Evolutionary conservation across 345 rosid species (phyloP), one percentile per base, ranked within the genome.

Genomic region (Pistacia integerrima): DNA sequence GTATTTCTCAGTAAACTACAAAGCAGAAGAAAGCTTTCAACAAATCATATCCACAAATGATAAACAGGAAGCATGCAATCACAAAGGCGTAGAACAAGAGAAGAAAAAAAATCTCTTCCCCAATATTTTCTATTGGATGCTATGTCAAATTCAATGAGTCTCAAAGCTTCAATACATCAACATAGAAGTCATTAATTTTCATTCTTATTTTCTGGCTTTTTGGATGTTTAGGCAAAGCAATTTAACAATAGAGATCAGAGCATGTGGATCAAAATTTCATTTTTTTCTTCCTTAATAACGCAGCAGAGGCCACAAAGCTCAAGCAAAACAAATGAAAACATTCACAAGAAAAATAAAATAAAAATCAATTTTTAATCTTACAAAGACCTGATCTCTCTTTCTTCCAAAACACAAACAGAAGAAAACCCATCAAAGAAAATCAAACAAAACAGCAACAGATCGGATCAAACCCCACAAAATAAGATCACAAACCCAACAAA

Each of bases 391-490:
- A 71, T 77, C 57, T 60, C n/a, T 48, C 46, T 44, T 65, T 73
- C 48, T 48, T 74, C 12, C 16, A 54, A 14, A 49, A 67, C 22
- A 73, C 33, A 55, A 69, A 63, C 65, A 80, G 20, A 70, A 44
- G 18, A 60, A 62, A n/a, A 60, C 67, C 76, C 56, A 62, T 35
- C 65, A 61, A 59, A 48, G 20, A 18, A 77, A 74, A 67, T 11
- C 30, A 16, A 66, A 49, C 25, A 59, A 74, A 79, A 67, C 70
- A 36, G 9, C 2, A 64, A 52, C 77, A 79, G 89, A 89, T 86
- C 91, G 72, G 80, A 78, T 67, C 12, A 72, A 72, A 81, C 67
- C 63, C 65, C 57, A 61, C 8, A 51, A 62, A 79, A 82, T n/a
- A 9, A 83, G 74, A 56, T 48, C 35, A n/a, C 74, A 78, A 64